A percentile compares a stretch with the other conserved stretches of the same genome.
Evolutionary conservation across 495 filamentous ascomycete genomes (phyloP).

Genomic region (Rhypophila decipiens): DNA sequence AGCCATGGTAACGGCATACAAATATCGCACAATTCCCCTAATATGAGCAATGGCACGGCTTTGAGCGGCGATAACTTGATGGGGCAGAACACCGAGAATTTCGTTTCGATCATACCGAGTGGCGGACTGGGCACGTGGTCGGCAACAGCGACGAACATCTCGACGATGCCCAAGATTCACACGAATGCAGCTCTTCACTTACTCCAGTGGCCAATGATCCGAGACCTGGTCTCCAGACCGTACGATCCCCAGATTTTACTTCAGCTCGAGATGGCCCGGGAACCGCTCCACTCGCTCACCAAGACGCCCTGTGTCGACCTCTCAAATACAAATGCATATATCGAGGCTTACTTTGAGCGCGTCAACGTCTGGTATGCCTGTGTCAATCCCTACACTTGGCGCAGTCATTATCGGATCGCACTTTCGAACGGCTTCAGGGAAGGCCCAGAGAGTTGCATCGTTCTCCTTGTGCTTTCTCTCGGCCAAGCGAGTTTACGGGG

Average conservation of each 20-base stretch:
- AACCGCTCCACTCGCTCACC: slow-evolving; percentile 61
- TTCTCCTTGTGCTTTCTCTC: slow-evolving; percentile 71
- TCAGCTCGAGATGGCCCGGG: slow-evolving; percentile 74
- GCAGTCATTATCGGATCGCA: slow-evolving; percentile 65
- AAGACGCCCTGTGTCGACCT: slow-evolving; percentile 59
- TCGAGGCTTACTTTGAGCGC: slow-evolving; percentile 68
- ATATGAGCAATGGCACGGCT: slow-evolving; percentile 63
- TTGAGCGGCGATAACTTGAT: slow-evolving; percentile 59
- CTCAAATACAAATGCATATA: slow-evolving; percentile 66
- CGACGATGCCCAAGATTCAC: slow-evolving; percentile 77
- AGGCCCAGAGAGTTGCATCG: slow-evolving; percentile 75
- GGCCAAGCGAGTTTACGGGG: slow-evolving; percentile 64
- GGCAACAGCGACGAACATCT: slow-evolving; percentile 58
- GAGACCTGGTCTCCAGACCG: slow-evolving; percentile 65
- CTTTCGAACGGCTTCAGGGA: slow-evolving; percentile 66
- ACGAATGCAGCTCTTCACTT: slow-evolving; percentile 73
- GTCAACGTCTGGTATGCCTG: slow-evolving; percentile 83
- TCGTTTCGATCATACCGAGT: slow-evolving; percentile 54
- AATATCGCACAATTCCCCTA: slow-evolving; percentile 52
- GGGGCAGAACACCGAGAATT: slow-evolving; percentile 34
- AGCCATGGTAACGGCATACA: slow-evolving; percentile 39
- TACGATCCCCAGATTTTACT: slow-evolving; percentile 74
- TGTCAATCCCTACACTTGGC: slow-evolving; percentile 78
- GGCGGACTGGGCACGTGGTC: slow-evolving; percentile 70
- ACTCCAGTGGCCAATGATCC: slow-evolving; percentile 73